Evolutionary conservation across 2,329 filamentous ascomycete species (phyloP), one percentile per base, ranked within the genome.

Genomic region (Alternaria longipes): DNA sequence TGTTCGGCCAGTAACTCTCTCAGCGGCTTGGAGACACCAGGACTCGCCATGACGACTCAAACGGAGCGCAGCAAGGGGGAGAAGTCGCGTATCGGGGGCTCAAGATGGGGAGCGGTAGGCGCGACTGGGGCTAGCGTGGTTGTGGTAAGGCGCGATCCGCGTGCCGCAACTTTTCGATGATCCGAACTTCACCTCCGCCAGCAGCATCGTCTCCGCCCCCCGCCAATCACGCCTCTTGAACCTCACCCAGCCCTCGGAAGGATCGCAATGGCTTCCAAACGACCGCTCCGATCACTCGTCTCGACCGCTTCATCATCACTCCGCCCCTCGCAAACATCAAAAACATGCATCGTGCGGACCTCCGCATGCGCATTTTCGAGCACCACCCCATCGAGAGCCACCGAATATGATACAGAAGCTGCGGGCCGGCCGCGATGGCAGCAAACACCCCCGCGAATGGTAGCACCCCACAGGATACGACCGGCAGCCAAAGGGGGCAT

Each of bases 401-500:
- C 73, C 44, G 74, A 74, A 67, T 64, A 72, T 61, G 75, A 79
- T 30, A 70, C 71, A 28, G 72, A 78, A 61, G 62, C 71, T 40
- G 67, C 71, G 42, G 67, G 73, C 16, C 64, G 74, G 18, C 83
- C 83, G n/a, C 77, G 84, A 77, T 85, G 84, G 84, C 75, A 81
- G 61, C 78, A 82, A 62, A 85, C 83, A 41, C 84, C 84, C 5
- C 73, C 74, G 22, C 76, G 76, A 22, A 83, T 85, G 81, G 65
- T 74, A 51, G 83, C 83, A 54, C 82, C 83, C 22, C 75, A 81
- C 55, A 82, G 89, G 80, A 68, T 86, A 84, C 76, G 88, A 82
- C 81, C 85, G 81, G 66, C 84, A 82, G 74, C 88, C 81, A 80
- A 82, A 84, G 72, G 86, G 82, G 54, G 77, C 70, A 63, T 84